These are phyloP conservation scores for Triangularia verruculosa DNA, from an alignment of 2,329 filamentous ascomycete species.

Conservation along the genomic window DNA sequence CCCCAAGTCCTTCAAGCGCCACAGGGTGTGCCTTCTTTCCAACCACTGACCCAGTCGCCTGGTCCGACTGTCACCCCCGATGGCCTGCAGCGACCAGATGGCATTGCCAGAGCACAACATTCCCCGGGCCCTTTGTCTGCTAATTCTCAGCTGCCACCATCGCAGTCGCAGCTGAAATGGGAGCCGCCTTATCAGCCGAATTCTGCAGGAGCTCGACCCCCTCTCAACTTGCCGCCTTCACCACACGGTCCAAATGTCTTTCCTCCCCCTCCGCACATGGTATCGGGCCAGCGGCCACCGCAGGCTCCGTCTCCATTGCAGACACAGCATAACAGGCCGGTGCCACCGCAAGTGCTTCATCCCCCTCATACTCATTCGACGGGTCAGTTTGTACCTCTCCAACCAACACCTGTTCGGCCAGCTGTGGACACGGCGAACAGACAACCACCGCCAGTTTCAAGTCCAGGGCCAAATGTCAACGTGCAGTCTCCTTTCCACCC, in stretches of 20 bases:
- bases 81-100: slow-evolving; percentile 35
- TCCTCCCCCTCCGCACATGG: slow-evolving; percentile 6
- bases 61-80: slow-evolving; percentile 32
- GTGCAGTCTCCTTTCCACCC: slow-evolving; percentile 15
- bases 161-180: slow-evolving; percentile 39
- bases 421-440: slow-evolving; percentile 16
- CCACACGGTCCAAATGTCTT: slow-evolving; percentile 10
- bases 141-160: slow-evolving; percentile 28
- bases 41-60: slow-evolving; percentile 29
- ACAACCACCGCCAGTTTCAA: slow-evolving; percentile 7
- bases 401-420: slow-evolving; percentile 32
- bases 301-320: slow-evolving; percentile 19
- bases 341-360: slow-evolving; percentile 19
- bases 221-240: background rate
- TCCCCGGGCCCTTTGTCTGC: slow-evolving; percentile 25
- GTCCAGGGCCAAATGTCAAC: slow-evolving; percentile 4
- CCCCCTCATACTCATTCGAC: slow-evolving; percentile 26
- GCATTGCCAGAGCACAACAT: slow-evolving; percentile 31
- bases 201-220: slow-evolving; percentile 7
- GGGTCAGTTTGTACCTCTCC: slow-evolving; percentile 36
- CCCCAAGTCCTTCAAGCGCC: slow-evolving; percentile 40
- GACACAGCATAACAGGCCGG: slow-evolving; percentile 19
- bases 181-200: slow-evolving; percentile 40
- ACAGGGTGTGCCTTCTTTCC: slow-evolving; percentile 34
- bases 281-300: slow-evolving; percentile 13